Evolutionary conservation across 2,329 filamentous ascomycete genomes (phyloP), one percentile per base, ranked within the genome.

Genomic region (Fusarium sp.): DNA sequence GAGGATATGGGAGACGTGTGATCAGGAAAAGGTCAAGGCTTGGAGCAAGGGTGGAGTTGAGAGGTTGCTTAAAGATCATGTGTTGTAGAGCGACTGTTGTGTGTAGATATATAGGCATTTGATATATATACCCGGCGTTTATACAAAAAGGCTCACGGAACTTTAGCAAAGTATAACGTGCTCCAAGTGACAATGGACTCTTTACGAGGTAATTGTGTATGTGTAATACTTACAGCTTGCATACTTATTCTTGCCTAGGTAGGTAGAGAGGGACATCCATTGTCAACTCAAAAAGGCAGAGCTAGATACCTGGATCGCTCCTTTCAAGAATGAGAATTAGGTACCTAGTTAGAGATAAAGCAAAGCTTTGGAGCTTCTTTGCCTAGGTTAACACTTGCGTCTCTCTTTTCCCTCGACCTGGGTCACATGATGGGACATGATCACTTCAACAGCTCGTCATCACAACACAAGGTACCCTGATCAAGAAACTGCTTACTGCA

Each of bases 1-100:
- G 73, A 85, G 88, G 75, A 82, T 94, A 5, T 89, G 90, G 84
- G 87, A 91, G 67, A 92, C 89, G 4, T 92, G 91, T 77, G 92
- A 95, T 78, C 86, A 87, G 69, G 87, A 88, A n/a, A 90, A 91
- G 75, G 87, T 94, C 11, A 83, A 83, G 65, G 84, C 82, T 27
- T 96, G 94, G 94, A 93, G 91, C 77, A 86, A 86, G 75, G 84
- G 86, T 1, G 85, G 86, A 4, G 74, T 80, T n/a, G 71, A 79
- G 35, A 80, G 76, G 68, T 70, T 83, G 9, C 33, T 82, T 60
- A 73, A 62, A 29, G 62, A 49, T 14, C 36, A 65, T 57, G 27
- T 56, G 64, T 42, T 64, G 27, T 73, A 67, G 62, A 46, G 35
- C 17, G 55, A 36, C 17, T 36, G 35, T 38, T 38, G 35, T 29